Conservation (phyloP, 2,329 filamentous ascomycete genomes). For the Thermomyces lanuginosus region DNA sequence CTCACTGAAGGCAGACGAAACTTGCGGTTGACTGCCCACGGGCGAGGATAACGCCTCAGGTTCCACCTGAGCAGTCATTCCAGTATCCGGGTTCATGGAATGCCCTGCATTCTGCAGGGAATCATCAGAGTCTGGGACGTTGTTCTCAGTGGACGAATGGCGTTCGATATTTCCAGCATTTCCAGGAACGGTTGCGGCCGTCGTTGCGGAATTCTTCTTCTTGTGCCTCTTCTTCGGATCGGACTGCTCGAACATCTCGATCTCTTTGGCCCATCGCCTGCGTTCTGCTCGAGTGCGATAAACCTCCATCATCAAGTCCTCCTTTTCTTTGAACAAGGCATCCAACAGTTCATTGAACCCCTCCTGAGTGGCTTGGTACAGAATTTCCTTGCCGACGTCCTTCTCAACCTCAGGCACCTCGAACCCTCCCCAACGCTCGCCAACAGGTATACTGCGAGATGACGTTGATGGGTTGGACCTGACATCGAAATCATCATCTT, state of each 20-base stretch:
- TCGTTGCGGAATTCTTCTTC: conserved; percentile 5
- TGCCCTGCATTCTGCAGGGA: too few relatives aligned
- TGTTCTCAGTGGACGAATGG: too few relatives aligned
- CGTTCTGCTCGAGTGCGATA: conserved; percentile 47
- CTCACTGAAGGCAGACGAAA: conserved; percentile 12
- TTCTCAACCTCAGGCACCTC: conserved; percentile 65
- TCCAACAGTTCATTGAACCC: conserved; percentile 88
- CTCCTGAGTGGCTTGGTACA: conserved; percentile 84
- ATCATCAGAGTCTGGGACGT: too few relatives aligned
- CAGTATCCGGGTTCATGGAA: too few relatives aligned
- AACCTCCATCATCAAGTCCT: conserved; percentile 57
- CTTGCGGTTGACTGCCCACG: conserved; percentile 9
- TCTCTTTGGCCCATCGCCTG: conserved; percentile 34
- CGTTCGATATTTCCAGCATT: too few relatives aligned
- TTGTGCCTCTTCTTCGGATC: conserved; percentile 14
- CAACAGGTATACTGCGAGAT: conserved; percentile 48
- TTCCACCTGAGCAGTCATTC: conserved; percentile 7
- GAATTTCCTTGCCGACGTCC: conserved; percentile 71
- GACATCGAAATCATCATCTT: conserved; percentile 54
- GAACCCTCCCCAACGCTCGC: conserved; percentile 59
- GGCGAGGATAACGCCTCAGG: conserved; percentile 12
- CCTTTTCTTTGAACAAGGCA: conserved; percentile 63
- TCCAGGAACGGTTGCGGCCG: too few relatives aligned
- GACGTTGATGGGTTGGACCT: conserved; percentile 58
- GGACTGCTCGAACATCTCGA: conserved; percentile 20